Evolutionary conservation across 23 red algal species (phyloP), one percentile per base, ranked within the genome.

Genomic region (Gracilaria domingensis): DNA sequence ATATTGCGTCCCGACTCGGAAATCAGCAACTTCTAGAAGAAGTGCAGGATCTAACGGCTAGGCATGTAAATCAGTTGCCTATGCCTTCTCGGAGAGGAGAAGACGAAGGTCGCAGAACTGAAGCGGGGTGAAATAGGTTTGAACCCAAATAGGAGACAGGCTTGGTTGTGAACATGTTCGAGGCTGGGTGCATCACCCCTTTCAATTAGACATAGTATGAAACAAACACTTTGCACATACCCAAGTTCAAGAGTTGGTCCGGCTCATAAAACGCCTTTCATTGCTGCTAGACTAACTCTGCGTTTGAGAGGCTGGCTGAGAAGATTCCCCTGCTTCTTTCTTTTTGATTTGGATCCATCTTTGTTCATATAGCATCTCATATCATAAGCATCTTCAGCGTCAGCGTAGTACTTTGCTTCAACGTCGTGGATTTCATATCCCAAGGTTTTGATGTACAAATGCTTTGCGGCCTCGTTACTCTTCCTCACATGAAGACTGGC

Each of bases 331-430:
- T 6, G 33, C 35, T 23, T 73, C 21, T 23, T 44, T 42, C 21
- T 73, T 44, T 11, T 73, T 37, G 34, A 40, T 42, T 73, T 44
- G 16, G 33, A 44, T n/a, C 44, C 67, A 40, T 42, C 34, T 70
- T 92, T 85, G 18, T 71, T 92, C 76, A 98, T 91, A 50, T 76
- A 72, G 42, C 85, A 86, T 53, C 96, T 74, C 97, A 99, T 96
- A 42, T 99, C 97, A 44, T 93, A 94, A 20, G 97, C 97, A 88
- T 99, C 97, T 81, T 99, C 97, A 4, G 93, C 93, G 59, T 99
- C 97, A 49, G 97, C 97, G 76, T 99, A 99, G 73, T 99, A 99
- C 47, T 95, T 95, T 0, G 90, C 82, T 82, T 99, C 97, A 26
- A 94, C 65, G n/a, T 83, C 90, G 61, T 96, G 92, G 37, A 99